Percentiles rank a stretch among this genome's conserved stretches.
Conservation (phyloP, 805 yeast genomes). For the Wickerhamomyces xylosicus region DNA sequence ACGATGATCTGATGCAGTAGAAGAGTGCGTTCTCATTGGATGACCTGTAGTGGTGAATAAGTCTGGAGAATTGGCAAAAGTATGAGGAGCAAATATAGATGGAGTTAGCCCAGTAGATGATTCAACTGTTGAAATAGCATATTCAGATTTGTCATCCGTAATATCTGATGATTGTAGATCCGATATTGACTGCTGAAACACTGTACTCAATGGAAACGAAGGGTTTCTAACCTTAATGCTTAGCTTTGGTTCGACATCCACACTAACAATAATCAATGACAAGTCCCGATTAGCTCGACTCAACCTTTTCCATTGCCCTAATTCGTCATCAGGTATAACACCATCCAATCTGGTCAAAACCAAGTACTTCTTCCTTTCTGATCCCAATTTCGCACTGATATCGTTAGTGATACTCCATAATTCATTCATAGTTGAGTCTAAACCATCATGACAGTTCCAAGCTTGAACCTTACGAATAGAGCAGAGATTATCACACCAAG, state of each 20-base stretch:
- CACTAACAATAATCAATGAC: slow-evolving; percentile 61
- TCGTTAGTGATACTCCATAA: slow-evolving; percentile 51
- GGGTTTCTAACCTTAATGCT: slow-evolving; percentile 21
- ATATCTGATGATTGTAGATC: slow-evolving; percentile 1
- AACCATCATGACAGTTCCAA: slow-evolving; percentile 43
- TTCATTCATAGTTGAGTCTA: slow-evolving; percentile 52
- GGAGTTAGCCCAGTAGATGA: slow-evolving; percentile 19
- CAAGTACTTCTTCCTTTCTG: slow-evolving; percentile 43
- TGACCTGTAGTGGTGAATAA: slow-evolving; percentile 12
- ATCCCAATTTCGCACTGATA: slow-evolving; percentile 21
- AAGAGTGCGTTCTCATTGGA: slow-evolving; percentile 9
- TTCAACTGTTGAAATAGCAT: slow-evolving; percentile 17
- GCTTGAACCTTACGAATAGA: slow-evolving; percentile 48
- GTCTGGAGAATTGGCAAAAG: slow-evolving; percentile 17
- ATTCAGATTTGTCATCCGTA: slow-evolving; percentile 7
- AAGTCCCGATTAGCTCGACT: slow-evolving; percentile 46
- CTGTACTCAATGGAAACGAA: slow-evolving; percentile 23
- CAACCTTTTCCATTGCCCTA: slow-evolving; percentile 68
- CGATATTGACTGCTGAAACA: slow-evolving; percentile 8
- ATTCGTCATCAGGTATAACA: slow-evolving; percentile 72
- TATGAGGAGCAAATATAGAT: slow-evolving; percentile 19
- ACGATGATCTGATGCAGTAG: slow-evolving; percentile 6
- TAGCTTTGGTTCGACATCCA: slow-evolving; percentile 45
- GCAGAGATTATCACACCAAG: slow-evolving; percentile 87
- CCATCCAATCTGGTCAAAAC: slow-evolving; percentile 64